Evolutionary conservation across 1,284 basidiomycete genomes (phyloP).

Genomic region (Spongispora temasekensis): DNA sequence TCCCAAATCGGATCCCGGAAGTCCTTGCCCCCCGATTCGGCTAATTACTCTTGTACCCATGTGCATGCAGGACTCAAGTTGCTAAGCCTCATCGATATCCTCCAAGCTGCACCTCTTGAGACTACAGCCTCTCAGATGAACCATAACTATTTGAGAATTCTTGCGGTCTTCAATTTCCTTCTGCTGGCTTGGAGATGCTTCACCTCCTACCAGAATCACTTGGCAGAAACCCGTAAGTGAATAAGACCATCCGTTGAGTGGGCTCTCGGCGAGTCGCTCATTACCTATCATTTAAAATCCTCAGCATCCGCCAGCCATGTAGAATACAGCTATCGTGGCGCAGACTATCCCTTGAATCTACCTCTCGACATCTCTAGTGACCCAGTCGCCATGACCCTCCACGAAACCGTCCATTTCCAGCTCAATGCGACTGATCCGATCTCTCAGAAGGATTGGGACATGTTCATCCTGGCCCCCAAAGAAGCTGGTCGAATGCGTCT

Average conservation of each 20-base stretch:
- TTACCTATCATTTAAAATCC: neutral
- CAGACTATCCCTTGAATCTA: conserved; percentile 11
- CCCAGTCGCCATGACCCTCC: conserved; percentile 10
- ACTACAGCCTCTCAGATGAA: conserved; percentile 1
- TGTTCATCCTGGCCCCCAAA: conserved; percentile 9
- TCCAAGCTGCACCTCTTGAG: neutral
- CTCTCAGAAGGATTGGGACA: conserved; percentile 9
- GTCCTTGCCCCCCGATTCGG: no score
- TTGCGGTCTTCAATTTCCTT: conserved; percentile 9
- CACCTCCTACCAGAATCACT: neutral
- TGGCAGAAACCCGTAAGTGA: neutral
- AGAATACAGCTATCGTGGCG: conserved; percentile 11
- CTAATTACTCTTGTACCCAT: no score
- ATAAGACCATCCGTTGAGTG: no score
- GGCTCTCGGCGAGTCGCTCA: no score
- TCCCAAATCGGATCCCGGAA: no score
- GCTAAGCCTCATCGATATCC: no score
- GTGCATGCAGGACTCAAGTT: neutral
- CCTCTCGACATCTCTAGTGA: conserved; percentile 4
- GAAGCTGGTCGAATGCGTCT: conserved; percentile 14
- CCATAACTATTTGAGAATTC: neutral
- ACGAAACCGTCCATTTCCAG: conserved; percentile 14
- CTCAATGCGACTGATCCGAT: conserved; percentile 12
- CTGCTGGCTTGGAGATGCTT: conserved; percentile 10
- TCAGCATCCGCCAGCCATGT: neutral